phyloP scores from a whole-genome alignment of 2,329 filamentous ascomycete species.

The Xylariaceae sp. region DNA sequence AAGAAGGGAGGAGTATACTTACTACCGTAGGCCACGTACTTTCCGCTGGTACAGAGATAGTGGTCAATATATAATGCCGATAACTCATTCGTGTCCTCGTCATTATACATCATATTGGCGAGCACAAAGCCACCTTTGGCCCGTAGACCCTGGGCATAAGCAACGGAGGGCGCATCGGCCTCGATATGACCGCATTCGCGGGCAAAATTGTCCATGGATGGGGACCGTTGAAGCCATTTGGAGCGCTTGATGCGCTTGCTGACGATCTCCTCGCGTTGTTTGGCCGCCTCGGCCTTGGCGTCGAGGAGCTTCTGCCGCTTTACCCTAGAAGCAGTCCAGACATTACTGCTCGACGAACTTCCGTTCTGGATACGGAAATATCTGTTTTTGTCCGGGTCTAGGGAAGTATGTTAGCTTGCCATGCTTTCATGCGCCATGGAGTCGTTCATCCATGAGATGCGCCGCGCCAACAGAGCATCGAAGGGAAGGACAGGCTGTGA shows the following conservation, averaged over 20 bases:
- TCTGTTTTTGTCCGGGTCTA: slow-evolving; percentile 52
- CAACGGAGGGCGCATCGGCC: slow-evolving; percentile 30
- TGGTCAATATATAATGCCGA: slow-evolving; percentile 40
- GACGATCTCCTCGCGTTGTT: slow-evolving; percentile 30
- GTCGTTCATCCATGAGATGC: neutral
- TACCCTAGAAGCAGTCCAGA: slow-evolving; percentile 55
- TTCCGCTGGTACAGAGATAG: slow-evolving; percentile 36
- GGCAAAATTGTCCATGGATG: slow-evolving; percentile 17
- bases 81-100: slow-evolving; percentile 22
- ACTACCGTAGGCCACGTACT: slow-evolving; percentile 43
- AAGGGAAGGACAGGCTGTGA: neutral
- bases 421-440: neutral
- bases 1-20: slow-evolving; percentile 24
- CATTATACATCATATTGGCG: too few relatives aligned
- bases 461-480: neutral
- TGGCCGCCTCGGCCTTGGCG: slow-evolving; percentile 30
- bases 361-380: slow-evolving; percentile 64
- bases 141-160: slow-evolving; percentile 38
- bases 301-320: slow-evolving; percentile 50
- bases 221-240: too few relatives aligned
- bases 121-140: slow-evolving; percentile 39
- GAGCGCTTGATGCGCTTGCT: slow-evolving; percentile 38
- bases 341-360: slow-evolving; percentile 42
- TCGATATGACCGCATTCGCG: slow-evolving; percentile 32
- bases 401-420: neutral